Evolutionary conservation across 352 stramenopile genomes (phyloP).

Genomic region (Phytophthora colocasiae): DNA sequence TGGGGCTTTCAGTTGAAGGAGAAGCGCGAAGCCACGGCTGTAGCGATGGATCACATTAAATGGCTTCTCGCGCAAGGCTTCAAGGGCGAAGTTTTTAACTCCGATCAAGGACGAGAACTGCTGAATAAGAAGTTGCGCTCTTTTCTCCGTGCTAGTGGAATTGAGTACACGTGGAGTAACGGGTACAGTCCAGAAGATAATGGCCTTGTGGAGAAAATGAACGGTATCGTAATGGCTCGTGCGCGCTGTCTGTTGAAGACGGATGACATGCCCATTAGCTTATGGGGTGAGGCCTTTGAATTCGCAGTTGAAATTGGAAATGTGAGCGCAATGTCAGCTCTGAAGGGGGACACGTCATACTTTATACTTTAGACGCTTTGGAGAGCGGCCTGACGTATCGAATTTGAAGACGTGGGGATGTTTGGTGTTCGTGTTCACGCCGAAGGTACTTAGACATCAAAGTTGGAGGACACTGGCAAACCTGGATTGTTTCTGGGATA

Average conservation of each 20-base stretch:
- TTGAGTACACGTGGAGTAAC: slow-evolving; percentile 9
- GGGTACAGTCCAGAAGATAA: slow-evolving; percentile 9
- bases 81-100: slow-evolving; percentile 5
- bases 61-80: background rate
- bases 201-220: slow-evolving; percentile 15
- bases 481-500: background rate
- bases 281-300: slow-evolving; percentile 15
- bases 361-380: background rate
- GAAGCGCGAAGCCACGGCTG: no score
- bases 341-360: slow-evolving; percentile 1
- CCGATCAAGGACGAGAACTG: slow-evolving; percentile 8
- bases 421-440: background rate
- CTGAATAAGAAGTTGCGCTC: background rate
- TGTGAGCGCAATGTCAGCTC: background rate
- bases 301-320: slow-evolving; percentile 4
- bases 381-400: background rate
- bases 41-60: background rate
- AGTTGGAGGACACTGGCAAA: background rate
- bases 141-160: background rate
- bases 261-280: background rate
- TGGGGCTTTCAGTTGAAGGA: background rate
- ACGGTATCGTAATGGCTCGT: slow-evolving; percentile 6
- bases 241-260: slow-evolving; percentile 5
- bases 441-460: background rate
- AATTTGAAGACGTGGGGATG: background rate